These are phyloP conservation scores for Eucalyptus caleyi DNA, from an alignment of 345 rosid species.

Conservation along the genomic window DNA sequence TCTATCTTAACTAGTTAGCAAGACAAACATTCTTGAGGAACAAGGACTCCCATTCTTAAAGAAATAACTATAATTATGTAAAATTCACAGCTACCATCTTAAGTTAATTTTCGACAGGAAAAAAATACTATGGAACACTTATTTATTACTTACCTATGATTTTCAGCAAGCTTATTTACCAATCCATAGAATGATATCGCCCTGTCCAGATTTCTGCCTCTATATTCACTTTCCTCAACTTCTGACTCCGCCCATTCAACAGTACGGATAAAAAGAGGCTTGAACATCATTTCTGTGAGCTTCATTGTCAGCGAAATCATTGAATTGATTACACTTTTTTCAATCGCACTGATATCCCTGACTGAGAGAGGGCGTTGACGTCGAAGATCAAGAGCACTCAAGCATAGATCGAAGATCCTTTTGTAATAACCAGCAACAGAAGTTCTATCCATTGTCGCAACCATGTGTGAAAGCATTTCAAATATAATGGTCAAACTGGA, in stretches of 20 bases:
- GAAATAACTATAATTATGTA: neutral
- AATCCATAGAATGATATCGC: conserved; percentile 69
- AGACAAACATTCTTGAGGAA: neutral
- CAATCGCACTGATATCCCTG: conserved; percentile 48
- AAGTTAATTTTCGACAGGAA: neutral
- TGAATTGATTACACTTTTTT: conserved; percentile 53
- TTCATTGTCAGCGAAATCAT: conserved; percentile 69
- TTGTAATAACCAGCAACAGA: conserved; percentile 47
- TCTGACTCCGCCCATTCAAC: conserved; percentile 82
- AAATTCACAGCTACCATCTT: neutral
- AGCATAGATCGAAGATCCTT: conserved; percentile 71
- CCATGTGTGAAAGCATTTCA: conserved; percentile 55
- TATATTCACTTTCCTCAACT: conserved; percentile 26
- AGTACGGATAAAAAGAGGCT: conserved; percentile 70
- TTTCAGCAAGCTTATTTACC: conserved; percentile 70
- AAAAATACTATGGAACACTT: neutral
- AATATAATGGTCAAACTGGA: conserved; percentile 60
- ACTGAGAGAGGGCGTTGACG: conserved; percentile 47
- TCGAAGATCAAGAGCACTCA: conserved; percentile 80
- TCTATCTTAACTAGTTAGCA: neutral
- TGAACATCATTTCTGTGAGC: conserved; percentile 90
- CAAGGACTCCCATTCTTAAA: neutral
- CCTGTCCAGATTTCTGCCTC: conserved; percentile 36
- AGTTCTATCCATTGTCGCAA: conserved; percentile 66
- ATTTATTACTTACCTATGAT: conserved; percentile 48